A percentile compares a stretch with the other conserved stretches of the same genome.
Conservation (phyloP, 2,329 filamentous ascomycete species). For the Verticillium zaregamsianum region DNA sequence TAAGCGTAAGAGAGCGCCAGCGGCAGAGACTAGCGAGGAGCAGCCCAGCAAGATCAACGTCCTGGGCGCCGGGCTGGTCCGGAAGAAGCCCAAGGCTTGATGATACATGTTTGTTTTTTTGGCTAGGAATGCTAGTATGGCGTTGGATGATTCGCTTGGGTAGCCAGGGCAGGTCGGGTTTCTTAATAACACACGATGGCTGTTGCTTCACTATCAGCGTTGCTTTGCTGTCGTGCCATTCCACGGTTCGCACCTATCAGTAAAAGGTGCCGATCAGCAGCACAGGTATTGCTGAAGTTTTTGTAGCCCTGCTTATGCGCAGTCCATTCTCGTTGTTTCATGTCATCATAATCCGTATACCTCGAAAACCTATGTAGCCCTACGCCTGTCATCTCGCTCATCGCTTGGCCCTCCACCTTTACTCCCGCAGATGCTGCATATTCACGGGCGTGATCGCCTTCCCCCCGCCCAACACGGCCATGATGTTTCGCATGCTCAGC, state of each 20-base stretch:
- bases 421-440: constrained; percentile 39
- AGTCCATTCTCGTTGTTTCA: constrained; percentile 11
- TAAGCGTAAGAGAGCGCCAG: constrained; percentile 38
- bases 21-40: constrained; percentile 7
- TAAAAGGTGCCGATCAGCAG: no score
- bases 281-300: no score
- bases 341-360: neutral
- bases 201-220: no score
- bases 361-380: neutral
- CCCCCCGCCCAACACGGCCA: constrained; percentile 50
- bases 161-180: neutral
- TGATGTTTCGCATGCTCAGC: constrained; percentile 62
- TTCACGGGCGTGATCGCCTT: constrained; percentile 60
- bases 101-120: neutral
- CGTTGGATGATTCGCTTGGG: neutral
- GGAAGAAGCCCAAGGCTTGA: constrained; percentile 52
- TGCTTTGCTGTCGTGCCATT: no score
- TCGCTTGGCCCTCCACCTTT: neutral
- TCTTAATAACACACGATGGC: neutral
- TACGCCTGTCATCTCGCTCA: no score
- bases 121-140: neutral
- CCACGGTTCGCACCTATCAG: no score
- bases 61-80: constrained; percentile 43
- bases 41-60: constrained; percentile 35
- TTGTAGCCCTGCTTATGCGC: no score